Conservation (phyloP, 179 eudicot genomes). For the Heliamphora pulchella region DNA sequence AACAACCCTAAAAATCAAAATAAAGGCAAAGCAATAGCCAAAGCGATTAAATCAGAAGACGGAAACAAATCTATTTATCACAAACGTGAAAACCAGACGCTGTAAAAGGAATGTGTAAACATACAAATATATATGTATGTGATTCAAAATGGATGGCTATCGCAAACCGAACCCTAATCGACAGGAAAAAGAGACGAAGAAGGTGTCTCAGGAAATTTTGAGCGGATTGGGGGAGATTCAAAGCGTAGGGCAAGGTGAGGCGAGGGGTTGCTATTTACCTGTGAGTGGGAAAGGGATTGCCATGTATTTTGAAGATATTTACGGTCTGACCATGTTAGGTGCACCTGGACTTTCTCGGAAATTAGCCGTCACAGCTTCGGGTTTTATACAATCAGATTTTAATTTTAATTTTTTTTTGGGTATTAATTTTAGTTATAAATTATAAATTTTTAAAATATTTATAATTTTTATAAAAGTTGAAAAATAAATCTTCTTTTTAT, state of each 20-base stretch:
- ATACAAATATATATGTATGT: neutral
- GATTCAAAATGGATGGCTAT: neutral
- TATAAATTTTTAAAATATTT: no score
- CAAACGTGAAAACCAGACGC: neutral
- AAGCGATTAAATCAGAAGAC: neutral
- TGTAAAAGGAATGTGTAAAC: neutral
- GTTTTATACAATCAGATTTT: no score
- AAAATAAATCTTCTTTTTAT: no score
- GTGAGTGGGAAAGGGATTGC: no score
- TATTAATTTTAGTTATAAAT: no score
- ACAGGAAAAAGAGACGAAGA: neutral
- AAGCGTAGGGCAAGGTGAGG: no score
- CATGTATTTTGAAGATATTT: neutral
- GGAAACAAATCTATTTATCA: neutral
- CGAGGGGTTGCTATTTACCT: no score
- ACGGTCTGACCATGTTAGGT: slow-evolving; percentile 2
- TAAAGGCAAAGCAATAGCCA: no score
- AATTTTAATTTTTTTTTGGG: no score
- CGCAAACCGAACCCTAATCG: neutral
- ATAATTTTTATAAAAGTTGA: no score
- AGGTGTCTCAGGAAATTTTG: neutral
- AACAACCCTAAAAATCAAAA: slow-evolving; percentile 9
- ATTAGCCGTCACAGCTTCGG: neutral
- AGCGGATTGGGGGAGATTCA: neutral
- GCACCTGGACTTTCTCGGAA: neutral